phyloP scores from a whole-genome alignment of 805 yeast genomes.

The Teunomyces funiuensis region DNA sequence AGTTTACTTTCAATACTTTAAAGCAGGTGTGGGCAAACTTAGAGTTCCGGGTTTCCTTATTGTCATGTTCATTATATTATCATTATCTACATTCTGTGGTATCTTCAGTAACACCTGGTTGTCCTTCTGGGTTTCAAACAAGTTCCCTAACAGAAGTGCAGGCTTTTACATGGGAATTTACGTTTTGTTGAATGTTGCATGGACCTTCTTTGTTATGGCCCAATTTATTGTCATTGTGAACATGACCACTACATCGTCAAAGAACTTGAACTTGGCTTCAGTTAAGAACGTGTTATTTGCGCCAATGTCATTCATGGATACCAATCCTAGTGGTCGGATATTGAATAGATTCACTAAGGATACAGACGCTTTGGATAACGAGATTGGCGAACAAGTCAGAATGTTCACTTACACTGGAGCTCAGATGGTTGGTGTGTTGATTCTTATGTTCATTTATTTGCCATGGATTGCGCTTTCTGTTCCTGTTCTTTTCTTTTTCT shows the following conservation, averaged over 20 bases:
- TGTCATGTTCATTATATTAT: slow-evolving; percentile 3
- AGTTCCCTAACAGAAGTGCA: slow-evolving; percentile 43
- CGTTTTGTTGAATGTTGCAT: slow-evolving; percentile 55
- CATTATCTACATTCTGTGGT: slow-evolving; percentile 15
- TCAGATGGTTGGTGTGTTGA: slow-evolving; percentile 58
- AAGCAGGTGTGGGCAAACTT: slow-evolving; percentile 15
- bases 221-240: slow-evolving; percentile 49
- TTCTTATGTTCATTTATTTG: slow-evolving; percentile 63
- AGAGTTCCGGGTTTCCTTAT: slow-evolving; percentile 7
- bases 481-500: slow-evolving; percentile 50
- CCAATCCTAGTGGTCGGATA: slow-evolving; percentile 85
- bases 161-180: slow-evolving; percentile 73
- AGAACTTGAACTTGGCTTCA: slow-evolving; percentile 58
- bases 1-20: slow-evolving; percentile 15
- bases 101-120: slow-evolving; percentile 25
- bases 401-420: slow-evolving; percentile 54
- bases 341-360: slow-evolving; percentile 85
- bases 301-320: slow-evolving; percentile 81
- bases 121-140: slow-evolving; percentile 21
- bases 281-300: slow-evolving; percentile 61
- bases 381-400: slow-evolving; percentile 67
- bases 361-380: slow-evolving; percentile 80
- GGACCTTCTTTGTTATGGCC: slow-evolving; percentile 41
- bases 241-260: slow-evolving; percentile 53
- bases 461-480: slow-evolving; percentile 73